A percentile compares a stretch with the other conserved stretches of the same genome.
These are phyloP conservation scores for Xylaria sp. DNA, from an alignment of 2,329 filamentous ascomycete species.

Conservation along the genomic window DNA sequence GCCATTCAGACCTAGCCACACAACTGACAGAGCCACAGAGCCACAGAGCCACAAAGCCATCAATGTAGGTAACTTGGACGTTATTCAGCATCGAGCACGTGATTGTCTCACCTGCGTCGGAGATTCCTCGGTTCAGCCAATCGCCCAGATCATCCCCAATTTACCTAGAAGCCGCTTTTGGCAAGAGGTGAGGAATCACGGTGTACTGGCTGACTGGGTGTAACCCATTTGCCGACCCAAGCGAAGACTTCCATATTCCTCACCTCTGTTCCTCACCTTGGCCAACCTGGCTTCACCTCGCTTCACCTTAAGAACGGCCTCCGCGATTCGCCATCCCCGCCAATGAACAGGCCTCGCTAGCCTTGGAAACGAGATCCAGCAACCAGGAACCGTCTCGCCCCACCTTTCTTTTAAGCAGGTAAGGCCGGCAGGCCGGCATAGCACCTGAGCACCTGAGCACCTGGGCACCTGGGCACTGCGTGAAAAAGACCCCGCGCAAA, in stretches of 20 bases:
- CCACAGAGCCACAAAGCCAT: too few relatives aligned
- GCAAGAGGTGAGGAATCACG: not conserved
- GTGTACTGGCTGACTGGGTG: too few relatives aligned
- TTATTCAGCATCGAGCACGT: not conserved
- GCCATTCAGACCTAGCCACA: too few relatives aligned
- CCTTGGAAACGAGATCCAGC: conserved; percentile 11
- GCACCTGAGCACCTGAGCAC: too few relatives aligned
- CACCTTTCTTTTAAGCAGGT: not conserved
- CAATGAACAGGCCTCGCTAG: conserved; percentile 13
- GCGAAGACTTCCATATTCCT: too few relatives aligned
- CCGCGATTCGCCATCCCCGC: not conserved
- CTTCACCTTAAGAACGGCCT: not conserved
- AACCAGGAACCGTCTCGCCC: conserved; percentile 20
- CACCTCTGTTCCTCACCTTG: not conserved
- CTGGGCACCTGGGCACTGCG: too few relatives aligned
- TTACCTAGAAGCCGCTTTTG: not conserved
- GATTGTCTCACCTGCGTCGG: not conserved
- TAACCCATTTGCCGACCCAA: too few relatives aligned
- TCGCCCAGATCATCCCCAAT: not conserved
- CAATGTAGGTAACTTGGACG: too few relatives aligned
- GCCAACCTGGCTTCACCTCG: not conserved
- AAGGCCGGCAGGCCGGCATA: too few relatives aligned
- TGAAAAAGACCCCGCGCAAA: not conserved
- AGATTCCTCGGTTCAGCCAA: not conserved
- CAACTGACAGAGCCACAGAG: too few relatives aligned